These are phyloP conservation scores for Arthroderma sp. DNA, from an alignment of 2,329 filamentous ascomycete species.

Conservation along the genomic window DNA sequence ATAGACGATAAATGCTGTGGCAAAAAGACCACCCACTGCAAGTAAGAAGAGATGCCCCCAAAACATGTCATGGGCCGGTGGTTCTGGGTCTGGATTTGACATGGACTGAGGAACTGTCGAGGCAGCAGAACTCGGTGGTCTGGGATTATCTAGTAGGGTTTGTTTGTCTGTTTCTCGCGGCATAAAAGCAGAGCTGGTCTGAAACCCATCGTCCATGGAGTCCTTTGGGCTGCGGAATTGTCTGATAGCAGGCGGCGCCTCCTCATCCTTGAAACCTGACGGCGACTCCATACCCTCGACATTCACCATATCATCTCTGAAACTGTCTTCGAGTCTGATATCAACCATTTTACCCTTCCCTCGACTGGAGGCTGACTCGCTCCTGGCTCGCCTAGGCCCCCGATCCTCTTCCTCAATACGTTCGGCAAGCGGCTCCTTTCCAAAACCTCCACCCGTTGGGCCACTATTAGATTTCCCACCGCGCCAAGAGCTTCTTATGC, in stretches of 20 bases:
- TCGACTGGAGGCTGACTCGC: constrained; percentile 34
- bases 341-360: constrained; percentile 65
- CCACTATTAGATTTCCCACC: constrained; percentile 30
- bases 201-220: constrained; percentile 24
- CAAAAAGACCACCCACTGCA: constrained; percentile 66
- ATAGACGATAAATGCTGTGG: constrained; percentile 79
- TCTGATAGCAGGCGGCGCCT: constrained; percentile 42
- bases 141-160: constrained; percentile 30
- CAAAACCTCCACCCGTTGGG: neutral
- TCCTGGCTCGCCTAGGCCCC: constrained; percentile 9
- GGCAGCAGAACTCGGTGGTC: constrained; percentile 35
- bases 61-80: constrained; percentile 75
- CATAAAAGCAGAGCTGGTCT: constrained; percentile 30
- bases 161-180: constrained; percentile 41
- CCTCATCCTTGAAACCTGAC: constrained; percentile 32
- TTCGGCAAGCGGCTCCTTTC: constrained; percentile 22
- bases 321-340: constrained; percentile 61
- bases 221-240: constrained; percentile 36
- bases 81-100: constrained; percentile 48
- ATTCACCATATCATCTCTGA: constrained; percentile 33
- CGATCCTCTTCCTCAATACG: constrained; percentile 23
- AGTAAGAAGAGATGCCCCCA: constrained; percentile 87
- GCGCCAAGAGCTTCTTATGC: constrained; percentile 46
- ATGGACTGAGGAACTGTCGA: constrained; percentile 46
- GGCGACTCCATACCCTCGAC: constrained; percentile 31